These are phyloP conservation scores for Pythium insidiosum DNA, from an alignment of 352 stramenopile genomes.

Conservation along the genomic window DNA sequence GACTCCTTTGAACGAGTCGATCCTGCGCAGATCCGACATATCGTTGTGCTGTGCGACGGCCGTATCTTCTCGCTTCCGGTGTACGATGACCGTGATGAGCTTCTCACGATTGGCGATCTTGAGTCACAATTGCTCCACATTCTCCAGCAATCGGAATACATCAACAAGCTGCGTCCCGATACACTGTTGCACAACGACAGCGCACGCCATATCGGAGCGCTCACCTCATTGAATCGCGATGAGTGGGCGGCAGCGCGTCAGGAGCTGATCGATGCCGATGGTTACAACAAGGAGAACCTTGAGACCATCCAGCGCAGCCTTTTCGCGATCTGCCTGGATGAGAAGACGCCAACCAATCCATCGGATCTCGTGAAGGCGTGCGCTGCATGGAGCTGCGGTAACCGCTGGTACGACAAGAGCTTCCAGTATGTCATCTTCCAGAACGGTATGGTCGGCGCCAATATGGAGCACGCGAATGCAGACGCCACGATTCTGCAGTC, in stretches of 20 bases:
- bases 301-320: conserved; percentile 84
- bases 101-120: conserved; percentile 59
- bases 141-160: conserved; percentile 28
- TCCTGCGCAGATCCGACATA: conserved; percentile 22
- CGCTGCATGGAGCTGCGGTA: conserved; percentile 46
- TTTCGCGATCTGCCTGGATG: conserved; percentile 87
- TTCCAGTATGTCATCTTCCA: conserved; percentile 91
- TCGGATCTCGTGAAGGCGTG: conserved; percentile 48
- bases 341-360: conserved; percentile 26
- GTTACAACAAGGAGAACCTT: conserved; percentile 51
- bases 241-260: conserved; percentile 79
- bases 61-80: conserved; percentile 40
- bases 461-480: conserved; percentile 94
- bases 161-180: conserved; percentile 22
- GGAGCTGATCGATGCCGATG: conserved; percentile 42
- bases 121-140: conserved; percentile 52
- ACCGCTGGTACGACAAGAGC: conserved; percentile 96
- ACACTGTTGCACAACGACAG: conserved; percentile 16
- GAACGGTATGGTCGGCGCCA: conserved; percentile 89
- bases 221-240: conserved; percentile 85
- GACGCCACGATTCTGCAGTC: conserved; percentile 86
- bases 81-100: conserved; percentile 28
- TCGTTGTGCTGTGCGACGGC: conserved; percentile 46
- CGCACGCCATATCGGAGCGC: conserved; percentile 59
- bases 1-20: conserved; percentile 50